Evolutionary conservation across 495 filamentous ascomycete genomes (phyloP).

Genomic region (Penicillium desertorum): DNA sequence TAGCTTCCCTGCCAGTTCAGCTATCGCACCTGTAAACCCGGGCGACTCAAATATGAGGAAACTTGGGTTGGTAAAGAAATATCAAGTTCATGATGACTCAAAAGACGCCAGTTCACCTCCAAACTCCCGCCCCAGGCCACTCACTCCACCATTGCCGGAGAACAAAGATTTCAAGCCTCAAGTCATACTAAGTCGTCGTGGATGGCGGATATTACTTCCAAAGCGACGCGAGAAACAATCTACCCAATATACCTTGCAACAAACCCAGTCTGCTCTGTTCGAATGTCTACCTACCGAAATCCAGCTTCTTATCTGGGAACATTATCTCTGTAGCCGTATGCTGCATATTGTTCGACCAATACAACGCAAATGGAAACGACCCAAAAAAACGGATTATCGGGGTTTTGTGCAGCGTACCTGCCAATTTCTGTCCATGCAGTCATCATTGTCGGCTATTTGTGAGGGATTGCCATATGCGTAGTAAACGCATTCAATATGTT

Average conservation of each 20-base stretch:
- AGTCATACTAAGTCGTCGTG: background rate
- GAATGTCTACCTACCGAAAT: background rate
- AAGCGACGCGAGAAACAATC: background rate
- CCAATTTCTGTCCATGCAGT: background rate
- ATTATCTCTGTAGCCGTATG: constrained; percentile 1
- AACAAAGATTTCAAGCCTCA: background rate
- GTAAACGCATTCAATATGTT: too few relatives aligned
- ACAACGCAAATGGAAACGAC: background rate
- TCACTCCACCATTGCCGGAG: background rate
- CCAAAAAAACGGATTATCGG: background rate
- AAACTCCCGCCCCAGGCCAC: background rate
- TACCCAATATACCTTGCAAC: background rate
- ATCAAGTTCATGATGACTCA: background rate
- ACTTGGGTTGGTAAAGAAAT: background rate
- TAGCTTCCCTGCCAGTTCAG: background rate
- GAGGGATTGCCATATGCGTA: too few relatives aligned
- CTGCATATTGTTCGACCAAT: background rate
- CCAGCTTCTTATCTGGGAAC: constrained; percentile 1
- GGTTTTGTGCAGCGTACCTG: background rate
- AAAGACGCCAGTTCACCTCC: background rate
- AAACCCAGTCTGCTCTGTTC: constrained; percentile 1
- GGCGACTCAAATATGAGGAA: background rate
- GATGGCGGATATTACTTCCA: background rate
- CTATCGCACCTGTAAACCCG: background rate
- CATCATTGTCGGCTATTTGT: background rate